Base-by-base conservation (phyloP, 352 stramenopile species). In the Phytophthora citricola region DNA sequence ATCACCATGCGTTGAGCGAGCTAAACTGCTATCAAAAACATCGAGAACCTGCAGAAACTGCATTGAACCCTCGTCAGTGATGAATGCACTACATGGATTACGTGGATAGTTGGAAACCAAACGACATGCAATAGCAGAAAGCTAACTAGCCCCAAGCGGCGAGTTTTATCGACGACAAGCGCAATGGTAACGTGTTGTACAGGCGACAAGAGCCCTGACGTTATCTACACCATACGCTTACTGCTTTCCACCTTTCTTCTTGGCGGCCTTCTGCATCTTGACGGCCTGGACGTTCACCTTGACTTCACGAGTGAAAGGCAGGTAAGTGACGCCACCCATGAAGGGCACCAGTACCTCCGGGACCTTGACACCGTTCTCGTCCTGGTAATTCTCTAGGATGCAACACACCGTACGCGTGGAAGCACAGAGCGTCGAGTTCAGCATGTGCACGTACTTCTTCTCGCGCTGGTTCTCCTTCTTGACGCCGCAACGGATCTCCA, bases 361-460 rank as follows among this genome's bases (percentile, higher is more conserved):
- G 20, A 99, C 96, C 58, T 92, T 92, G 34, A 99, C 96, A 58
- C 98, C 97, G 39, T 98, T 97, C 68, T 93, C 86, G 50, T 98
- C 97, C 84, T 99, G 98, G 83, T 93, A 98, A 78, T 99, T 99
- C 83, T 99, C 98, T 69, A 99, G 85, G 60, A 99, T 94, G 85
- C 95, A 99, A 76, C 97, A 99, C 58, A 99, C 98, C 26, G 97
- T 99, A 52, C 98, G 94, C 58, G 97, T 99, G 38, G 97, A 98
- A 40, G 98, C 98, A 75, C 97, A 99, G 11, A 99, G 83, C 40
- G 98, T 99, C 58, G 97, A 96, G 83, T 99, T 99, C 39, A 99
- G 90, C 94, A 99, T 98, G 84, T 99, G 97, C 63, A 98, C 93
- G 72, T 98, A 99, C 73, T 98, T 98, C 81, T 99, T 98, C 66